Evolutionary conservation across 129 eudicot species (phyloP), one percentile per base, ranked within the genome.

Genomic region (Scalesia atractyloides): DNA sequence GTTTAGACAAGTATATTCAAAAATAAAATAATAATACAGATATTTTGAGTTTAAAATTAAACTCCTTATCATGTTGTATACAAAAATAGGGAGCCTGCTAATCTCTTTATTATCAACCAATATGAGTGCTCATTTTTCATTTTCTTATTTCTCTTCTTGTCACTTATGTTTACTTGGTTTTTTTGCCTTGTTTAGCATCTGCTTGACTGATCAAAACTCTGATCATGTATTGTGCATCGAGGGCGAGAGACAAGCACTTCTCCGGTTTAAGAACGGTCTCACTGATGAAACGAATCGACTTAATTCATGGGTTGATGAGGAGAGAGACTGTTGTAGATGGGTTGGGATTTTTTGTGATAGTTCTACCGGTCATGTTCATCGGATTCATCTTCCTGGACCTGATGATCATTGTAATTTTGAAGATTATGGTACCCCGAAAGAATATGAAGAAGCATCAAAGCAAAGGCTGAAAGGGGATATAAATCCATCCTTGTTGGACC

Each of bases 401-500:
- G 12, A 60, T 13, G 66, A 7, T 2, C 64, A 26, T 30, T 60
- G 66, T 33, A 5, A 24, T 19, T 19, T 2, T 57, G 7, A 0
- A 19, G 63, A 57, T 19, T 5, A 16, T 57, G 36, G 30, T n/a
- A 60, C 63, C 24, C 20, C 20, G 1, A 54, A 57, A 57, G 37
- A 20, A 57, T 20, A 20, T 15, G 63, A 57, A 22, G 63, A 22
- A 52, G 58, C 58, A 33, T 22, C 20, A 15, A 47, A 66, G 41
- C 14, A 5, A 5, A 46, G 17, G 57, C 54, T 74, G 16, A 11
- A 71, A 22, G 79, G 83, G 13, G 50, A 36, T 10, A 9, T 83
- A 46, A 74, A 48, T 65, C 66, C 81, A 49, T 69, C 83, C 14
- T 56, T 83, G 68, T 73, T 78, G 56, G 36, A 78, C 11, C 30